Conservation (phyloP, 371 early-diverging fungal genomes). For the Mortierella sp. region DNA sequence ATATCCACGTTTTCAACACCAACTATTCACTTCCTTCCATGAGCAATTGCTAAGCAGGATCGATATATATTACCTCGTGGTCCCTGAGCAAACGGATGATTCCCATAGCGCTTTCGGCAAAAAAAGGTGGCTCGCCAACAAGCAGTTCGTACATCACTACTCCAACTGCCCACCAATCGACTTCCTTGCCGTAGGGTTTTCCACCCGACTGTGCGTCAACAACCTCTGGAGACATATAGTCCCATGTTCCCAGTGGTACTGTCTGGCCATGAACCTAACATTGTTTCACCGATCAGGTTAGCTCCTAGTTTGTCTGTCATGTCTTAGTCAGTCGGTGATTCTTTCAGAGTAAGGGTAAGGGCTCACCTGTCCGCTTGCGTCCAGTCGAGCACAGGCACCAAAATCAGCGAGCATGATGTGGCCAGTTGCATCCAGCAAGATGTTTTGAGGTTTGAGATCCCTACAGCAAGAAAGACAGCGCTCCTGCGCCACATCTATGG, state of each 20-base stretch:
- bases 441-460: slow-evolving; percentile 89
- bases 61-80: slow-evolving; percentile 61
- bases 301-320: too few species aligned
- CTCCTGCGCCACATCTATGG: not conserved
- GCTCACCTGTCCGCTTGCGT: slow-evolving; percentile 48
- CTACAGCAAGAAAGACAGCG: slow-evolving; percentile 18
- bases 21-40: too few species aligned
- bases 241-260: slow-evolving; percentile 92
- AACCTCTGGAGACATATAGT: slow-evolving; percentile 97
- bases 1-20: slow-evolving; percentile 18
- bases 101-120: slow-evolving; percentile 84
- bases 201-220: slow-evolving; percentile 74
- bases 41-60: not conserved
- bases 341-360: not conserved
- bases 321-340: not conserved
- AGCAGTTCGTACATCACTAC: slow-evolving; percentile 98
- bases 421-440: slow-evolving; percentile 79
- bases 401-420: slow-evolving; percentile 95
- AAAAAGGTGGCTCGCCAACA: slow-evolving; percentile 96
- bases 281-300: slow-evolving; percentile 8
- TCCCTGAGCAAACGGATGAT: slow-evolving; percentile 88
- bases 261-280: slow-evolving; percentile 64
- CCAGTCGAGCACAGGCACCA: slow-evolving; percentile 73
- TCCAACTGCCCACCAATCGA: slow-evolving; percentile 99
- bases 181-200: slow-evolving; percentile 88